Conservation (phyloP, 1,284 basidiomycete species). For the Lignosus rhinocerotis region DNA sequence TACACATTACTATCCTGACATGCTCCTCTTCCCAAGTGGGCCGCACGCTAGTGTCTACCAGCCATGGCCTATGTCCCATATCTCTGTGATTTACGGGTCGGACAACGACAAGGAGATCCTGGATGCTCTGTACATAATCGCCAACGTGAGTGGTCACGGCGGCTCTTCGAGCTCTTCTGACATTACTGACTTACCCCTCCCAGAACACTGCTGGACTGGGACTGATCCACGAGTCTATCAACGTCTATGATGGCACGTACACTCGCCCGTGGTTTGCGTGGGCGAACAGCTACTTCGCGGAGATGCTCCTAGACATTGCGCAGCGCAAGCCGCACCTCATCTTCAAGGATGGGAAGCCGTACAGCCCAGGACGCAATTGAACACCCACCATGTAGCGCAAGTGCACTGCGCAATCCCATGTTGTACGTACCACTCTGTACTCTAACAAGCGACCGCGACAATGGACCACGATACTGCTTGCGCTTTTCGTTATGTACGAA, state of each 20-base stretch:
- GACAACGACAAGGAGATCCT: constrained; percentile 71
- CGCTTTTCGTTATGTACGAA: too few species aligned
- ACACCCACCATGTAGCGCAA: neutral
- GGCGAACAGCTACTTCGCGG: constrained; percentile 79
- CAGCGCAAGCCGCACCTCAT: constrained; percentile 70
- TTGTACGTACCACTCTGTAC: neutral
- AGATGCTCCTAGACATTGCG: constrained; percentile 78
- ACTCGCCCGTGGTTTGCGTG: constrained; percentile 84
- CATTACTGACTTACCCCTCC: neutral
- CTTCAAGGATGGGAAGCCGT: constrained; percentile 59
- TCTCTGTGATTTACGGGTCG: constrained; percentile 72
- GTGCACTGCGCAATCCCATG: neutral
- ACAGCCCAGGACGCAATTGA: constrained; percentile 44
- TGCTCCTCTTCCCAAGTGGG: constrained; percentile 46
- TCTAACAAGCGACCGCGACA: too few species aligned
- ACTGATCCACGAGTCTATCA: constrained; percentile 74
- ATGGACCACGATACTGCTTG: too few species aligned
- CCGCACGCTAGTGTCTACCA: constrained; percentile 74
- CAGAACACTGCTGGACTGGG: constrained; percentile 76
- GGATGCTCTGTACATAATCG: constrained; percentile 58
- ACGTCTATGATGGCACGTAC: constrained; percentile 60
- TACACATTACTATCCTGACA: constrained; percentile 1
- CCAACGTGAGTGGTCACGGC: constrained; percentile 50
- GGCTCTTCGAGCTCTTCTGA: neutral
- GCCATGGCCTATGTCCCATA: constrained; percentile 82